These are phyloP conservation scores for Dothideomycetes sp. DNA, from an alignment of 2,329 filamentous ascomycete genomes.

Conservation along the genomic window DNA sequence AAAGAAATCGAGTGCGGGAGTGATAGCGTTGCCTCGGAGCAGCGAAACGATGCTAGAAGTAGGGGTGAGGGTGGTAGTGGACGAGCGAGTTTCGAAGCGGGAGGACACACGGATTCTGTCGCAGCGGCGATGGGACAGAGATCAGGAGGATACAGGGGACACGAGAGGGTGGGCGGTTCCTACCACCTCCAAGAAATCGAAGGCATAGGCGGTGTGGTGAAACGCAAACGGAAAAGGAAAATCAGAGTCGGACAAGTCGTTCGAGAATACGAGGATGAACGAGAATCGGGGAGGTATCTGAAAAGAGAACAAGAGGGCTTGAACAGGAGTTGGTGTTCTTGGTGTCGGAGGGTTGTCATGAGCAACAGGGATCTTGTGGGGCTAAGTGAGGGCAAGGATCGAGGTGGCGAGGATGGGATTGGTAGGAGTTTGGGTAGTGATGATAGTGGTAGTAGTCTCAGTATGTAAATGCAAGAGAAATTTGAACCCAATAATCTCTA, in stretches of 20 bases:
- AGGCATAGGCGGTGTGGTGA: slow-evolving; percentile 78
- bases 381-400: too few relatives aligned
- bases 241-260: slow-evolving; percentile 76
- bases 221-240: slow-evolving; percentile 77
- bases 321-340: slow-evolving; percentile 79
- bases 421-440: too few relatives aligned
- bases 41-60: slow-evolving; percentile 23
- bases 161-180: slow-evolving; percentile 52
- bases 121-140: too few relatives aligned
- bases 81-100: too few relatives aligned
- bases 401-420: too few relatives aligned
- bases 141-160: too few relatives aligned
- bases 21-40: slow-evolving; percentile 55
- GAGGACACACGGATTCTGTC: too few relatives aligned
- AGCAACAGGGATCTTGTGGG: slow-evolving; percentile 38
- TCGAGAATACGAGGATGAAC: slow-evolving; percentile 75
- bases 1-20: slow-evolving; percentile 79
- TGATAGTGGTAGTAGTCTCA: too few relatives aligned
- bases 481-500: too few relatives aligned
- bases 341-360: slow-evolving; percentile 73
- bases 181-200: slow-evolving; percentile 85
- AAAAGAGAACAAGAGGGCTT: slow-evolving; percentile 59
- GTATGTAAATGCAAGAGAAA: too few relatives aligned
- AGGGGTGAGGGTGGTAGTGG: slow-evolving; percentile 21
- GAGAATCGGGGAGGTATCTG: slow-evolving; percentile 55